Conservation (phyloP, 2,329 filamentous ascomycete species). For the Keithomyces neogunnii region DNA sequence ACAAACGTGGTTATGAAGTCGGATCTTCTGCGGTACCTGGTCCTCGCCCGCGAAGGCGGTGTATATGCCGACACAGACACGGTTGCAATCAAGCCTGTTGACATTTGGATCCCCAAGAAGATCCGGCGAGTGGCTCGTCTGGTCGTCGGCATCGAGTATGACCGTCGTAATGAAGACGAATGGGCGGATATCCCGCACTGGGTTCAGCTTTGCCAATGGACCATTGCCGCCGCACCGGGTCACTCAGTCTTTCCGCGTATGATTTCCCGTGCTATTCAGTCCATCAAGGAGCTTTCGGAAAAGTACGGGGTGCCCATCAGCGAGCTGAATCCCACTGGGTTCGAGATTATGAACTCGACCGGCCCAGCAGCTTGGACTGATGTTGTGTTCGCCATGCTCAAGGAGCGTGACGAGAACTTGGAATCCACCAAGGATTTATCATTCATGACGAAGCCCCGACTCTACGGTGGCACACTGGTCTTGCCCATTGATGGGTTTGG, state of each 20-base stretch:
- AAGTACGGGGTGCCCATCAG: not conserved
- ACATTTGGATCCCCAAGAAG: conserved; percentile 18
- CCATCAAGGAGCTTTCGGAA: not conserved
- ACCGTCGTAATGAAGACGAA: conserved; percentile 15
- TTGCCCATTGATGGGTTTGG: conserved; percentile 20
- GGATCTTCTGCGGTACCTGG: conserved; percentile 19
- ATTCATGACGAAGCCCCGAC: conserved; percentile 8
- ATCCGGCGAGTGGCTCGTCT: not conserved
- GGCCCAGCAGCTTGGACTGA: conserved; percentile 11
- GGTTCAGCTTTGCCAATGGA: conserved; percentile 27
- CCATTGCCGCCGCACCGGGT: conserved; percentile 22
- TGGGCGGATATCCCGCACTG: conserved; percentile 21
- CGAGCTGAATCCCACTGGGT: not conserved
- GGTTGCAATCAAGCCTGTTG: conserved; percentile 42
- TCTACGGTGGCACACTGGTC: conserved; percentile 15
- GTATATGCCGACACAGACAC: conserved; percentile 53
- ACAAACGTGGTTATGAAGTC: conserved; percentile 17
- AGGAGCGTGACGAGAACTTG: conserved; percentile 6
- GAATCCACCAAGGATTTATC: conserved; percentile 7
- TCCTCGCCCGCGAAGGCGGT: conserved; percentile 24
- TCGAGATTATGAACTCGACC: conserved; percentile 10
- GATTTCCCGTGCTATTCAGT: not conserved
- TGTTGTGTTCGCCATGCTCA: conserved; percentile 8
- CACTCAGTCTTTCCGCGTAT: conserved; percentile 18
- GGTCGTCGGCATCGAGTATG: conserved; percentile 24